These are phyloP conservation scores for Danielia reshetovae DNA, from an alignment of 805 yeast species.

Conservation along the genomic window DNA sequence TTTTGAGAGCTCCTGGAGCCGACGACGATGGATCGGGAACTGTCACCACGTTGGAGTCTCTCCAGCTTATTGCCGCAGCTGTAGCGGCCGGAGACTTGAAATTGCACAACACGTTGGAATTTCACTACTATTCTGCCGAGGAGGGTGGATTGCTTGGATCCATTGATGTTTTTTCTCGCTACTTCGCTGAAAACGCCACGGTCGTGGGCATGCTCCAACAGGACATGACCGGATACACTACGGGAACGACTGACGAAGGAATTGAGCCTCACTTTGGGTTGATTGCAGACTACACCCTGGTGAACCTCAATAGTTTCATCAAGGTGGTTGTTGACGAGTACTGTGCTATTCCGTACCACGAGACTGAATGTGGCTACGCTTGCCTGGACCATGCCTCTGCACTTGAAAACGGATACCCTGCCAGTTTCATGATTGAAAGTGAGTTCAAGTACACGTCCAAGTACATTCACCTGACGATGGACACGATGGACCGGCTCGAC, in stretches of 20 bases:
- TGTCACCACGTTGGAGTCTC: constrained; percentile 69
- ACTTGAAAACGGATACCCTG: constrained; percentile 75
- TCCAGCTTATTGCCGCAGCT: constrained; percentile 52
- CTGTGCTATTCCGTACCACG: constrained; percentile 64
- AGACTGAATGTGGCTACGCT: constrained; percentile 83
- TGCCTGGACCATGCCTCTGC: constrained; percentile 95
- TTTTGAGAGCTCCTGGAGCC: constrained; percentile 84
- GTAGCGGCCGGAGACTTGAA: constrained; percentile 32
- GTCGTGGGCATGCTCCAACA: constrained; percentile 88
- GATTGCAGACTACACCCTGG: constrained; percentile 64
- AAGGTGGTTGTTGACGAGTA: constrained; percentile 59
- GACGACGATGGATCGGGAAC: constrained; percentile 94
- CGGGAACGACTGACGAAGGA: constrained; percentile 45
- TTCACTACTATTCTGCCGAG: constrained; percentile 94
- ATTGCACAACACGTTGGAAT: constrained; percentile 76
- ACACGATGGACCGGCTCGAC: constrained; percentile 77
- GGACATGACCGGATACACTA: constrained; percentile 86
- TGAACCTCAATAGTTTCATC: constrained; percentile 53
- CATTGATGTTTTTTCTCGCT: constrained; percentile 63
- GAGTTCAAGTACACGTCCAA: constrained; percentile 61
- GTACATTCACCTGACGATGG: constrained; percentile 72
- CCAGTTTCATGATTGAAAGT: constrained; percentile 78
- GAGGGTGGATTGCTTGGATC: constrained; percentile 92
- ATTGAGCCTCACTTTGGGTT: constrained; percentile 73
- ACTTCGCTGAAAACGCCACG: constrained; percentile 39